Conservation (phyloP, 495 filamentous ascomycete species). For the Cetradonia linearis region DNA sequence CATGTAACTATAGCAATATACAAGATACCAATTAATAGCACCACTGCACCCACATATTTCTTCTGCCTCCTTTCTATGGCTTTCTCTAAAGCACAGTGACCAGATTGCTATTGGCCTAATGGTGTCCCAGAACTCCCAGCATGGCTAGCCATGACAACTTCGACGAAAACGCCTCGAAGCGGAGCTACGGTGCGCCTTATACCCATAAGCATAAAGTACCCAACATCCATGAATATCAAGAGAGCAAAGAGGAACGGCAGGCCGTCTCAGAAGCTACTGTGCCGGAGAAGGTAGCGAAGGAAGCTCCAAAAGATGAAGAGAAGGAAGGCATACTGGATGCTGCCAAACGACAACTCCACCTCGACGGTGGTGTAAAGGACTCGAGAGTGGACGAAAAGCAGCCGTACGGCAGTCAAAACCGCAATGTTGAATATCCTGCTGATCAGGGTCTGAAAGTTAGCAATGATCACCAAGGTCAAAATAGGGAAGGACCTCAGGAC, state of each 20-base stretch:
- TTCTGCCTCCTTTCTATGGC: background rate
- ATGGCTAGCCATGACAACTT: constrained; percentile 38
- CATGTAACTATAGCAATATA: background rate
- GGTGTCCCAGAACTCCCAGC: background rate
- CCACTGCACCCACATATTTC: background rate
- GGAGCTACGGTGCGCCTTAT: constrained; percentile 43
- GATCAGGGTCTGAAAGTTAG: background rate
- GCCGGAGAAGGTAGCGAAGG: constrained; percentile 26
- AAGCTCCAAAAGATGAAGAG: constrained; percentile 29
- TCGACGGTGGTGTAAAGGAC: constrained; percentile 31
- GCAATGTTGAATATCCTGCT: constrained; percentile 11
- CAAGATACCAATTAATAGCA: background rate
- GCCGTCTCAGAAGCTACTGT: constrained; percentile 25
- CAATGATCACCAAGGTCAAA: constrained; percentile 8
- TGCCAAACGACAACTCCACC: constrained; percentile 31
- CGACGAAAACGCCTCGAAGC: constrained; percentile 36
- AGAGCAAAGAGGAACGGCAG: constrained; percentile 42
- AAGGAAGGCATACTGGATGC: constrained; percentile 29
- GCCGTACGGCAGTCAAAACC: constrained; percentile 19
- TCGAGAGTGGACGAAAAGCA: constrained; percentile 16
- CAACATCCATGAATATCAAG: constrained; percentile 51
- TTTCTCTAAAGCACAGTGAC: background rate
- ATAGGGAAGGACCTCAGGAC: constrained; percentile 25
- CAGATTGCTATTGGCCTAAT: background rate
- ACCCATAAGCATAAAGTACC: constrained; percentile 49